Conservation (phyloP, 371 early-diverging fungal genomes). For the Syncephalis plumigaleata region DNA sequence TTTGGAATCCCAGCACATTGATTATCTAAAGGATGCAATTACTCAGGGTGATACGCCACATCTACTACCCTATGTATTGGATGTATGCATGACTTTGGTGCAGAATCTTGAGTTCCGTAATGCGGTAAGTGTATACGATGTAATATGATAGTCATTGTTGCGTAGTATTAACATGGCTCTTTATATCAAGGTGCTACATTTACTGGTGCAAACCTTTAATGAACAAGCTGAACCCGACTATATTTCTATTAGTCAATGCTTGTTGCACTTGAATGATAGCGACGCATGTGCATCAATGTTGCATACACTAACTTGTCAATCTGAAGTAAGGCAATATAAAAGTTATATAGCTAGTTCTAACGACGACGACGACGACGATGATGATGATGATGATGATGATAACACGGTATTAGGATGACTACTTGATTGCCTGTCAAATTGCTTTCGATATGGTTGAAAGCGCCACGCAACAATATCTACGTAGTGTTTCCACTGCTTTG, state of each 20-base stretch:
- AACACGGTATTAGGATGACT: slow-evolving; percentile 14
- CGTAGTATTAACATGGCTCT: no score
- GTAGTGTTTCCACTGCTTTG: slow-evolving; percentile 44
- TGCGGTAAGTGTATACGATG: slow-evolving; percentile 21
- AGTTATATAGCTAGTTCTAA: not conserved
- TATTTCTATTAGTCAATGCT: slow-evolving; percentile 76
- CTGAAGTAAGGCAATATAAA: slow-evolving; percentile 11
- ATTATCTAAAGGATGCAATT: slow-evolving; percentile 71
- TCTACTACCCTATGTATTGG: slow-evolving; percentile 69
- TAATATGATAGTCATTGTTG: not conserved
- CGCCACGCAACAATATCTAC: slow-evolving; percentile 85
- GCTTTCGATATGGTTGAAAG: slow-evolving; percentile 91
- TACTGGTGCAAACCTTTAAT: slow-evolving; percentile 68
- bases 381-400: not conserved
- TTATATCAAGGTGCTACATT: slow-evolving; percentile 35
- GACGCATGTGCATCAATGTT: slow-evolving; percentile 53
- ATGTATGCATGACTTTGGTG: slow-evolving; percentile 59
- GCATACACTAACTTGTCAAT: slow-evolving; percentile 31
- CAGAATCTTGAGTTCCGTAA: slow-evolving; percentile 68
- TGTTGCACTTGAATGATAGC: slow-evolving; percentile 74
- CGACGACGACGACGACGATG: no score
- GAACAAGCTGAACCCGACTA: slow-evolving; percentile 72
- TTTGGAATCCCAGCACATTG: slow-evolving; percentile 77
- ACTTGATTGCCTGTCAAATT: slow-evolving; percentile 85
- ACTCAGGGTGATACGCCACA: slow-evolving; percentile 42